Conservation (phyloP, 208 protist genomes). For the Acanthamoeba healyi region DNA sequence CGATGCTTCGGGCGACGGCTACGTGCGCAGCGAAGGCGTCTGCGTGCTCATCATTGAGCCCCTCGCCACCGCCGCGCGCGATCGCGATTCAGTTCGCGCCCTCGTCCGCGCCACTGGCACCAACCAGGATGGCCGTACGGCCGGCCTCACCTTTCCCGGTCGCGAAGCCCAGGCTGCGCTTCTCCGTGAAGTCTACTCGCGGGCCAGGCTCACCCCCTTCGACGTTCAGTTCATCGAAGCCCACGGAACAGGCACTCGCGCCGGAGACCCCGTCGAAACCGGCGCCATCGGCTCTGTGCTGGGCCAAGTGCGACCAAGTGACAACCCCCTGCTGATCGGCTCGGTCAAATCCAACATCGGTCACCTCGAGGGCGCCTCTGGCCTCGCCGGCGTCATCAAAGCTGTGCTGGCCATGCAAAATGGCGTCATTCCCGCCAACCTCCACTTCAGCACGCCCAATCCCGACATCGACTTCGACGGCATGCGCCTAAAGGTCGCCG, state of each 20-base stretch:
- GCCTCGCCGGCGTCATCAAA: conserved; percentile 84
- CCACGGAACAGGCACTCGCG: conserved; percentile 88
- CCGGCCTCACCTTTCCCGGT: conserved; percentile 87
- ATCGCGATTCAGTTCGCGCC: conserved; percentile 80
- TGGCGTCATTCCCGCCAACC: conserved; percentile 72
- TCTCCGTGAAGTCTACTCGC: conserved; percentile 71
- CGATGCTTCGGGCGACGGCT: conserved; percentile 90
- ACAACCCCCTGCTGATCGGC: conserved; percentile 78
- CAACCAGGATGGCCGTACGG: conserved; percentile 72
- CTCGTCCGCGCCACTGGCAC: conserved; percentile 79
- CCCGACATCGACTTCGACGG: conserved; percentile 78
- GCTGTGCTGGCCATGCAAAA: conserved; percentile 73
- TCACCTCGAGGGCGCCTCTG: conserved; percentile 84
- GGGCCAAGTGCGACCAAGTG: not conserved
- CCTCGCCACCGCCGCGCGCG: conserved; percentile 63
- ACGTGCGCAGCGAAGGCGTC: conserved; percentile 90
- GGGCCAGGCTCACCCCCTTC: conserved; percentile 1
- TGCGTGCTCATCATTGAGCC: conserved; percentile 86
- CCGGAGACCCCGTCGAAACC: conserved; percentile 85
- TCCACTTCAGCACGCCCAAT: conserved; percentile 75
- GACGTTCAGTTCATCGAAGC: conserved; percentile 87
- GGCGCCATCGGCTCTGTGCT: conserved; percentile 72
- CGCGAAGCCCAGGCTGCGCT: conserved; percentile 80
- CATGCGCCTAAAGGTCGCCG: conserved; percentile 72
- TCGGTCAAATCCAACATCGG: conserved; percentile 84